Conservation (phyloP, 371 early-diverging fungal species). For the Mucor mucedo region DNA sequence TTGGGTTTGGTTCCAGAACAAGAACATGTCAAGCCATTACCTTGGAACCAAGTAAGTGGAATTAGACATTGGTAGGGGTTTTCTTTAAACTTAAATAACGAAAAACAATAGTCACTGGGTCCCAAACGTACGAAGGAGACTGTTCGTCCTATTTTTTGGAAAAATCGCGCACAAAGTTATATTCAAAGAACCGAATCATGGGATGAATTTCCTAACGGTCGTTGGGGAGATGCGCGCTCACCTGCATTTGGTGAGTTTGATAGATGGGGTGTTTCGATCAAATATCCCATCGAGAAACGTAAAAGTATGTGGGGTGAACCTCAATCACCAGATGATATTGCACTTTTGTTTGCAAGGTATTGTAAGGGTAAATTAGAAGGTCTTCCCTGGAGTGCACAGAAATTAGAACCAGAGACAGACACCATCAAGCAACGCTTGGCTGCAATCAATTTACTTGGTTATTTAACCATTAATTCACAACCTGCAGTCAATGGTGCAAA, state of each 20-base stretch:
- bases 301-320: constrained; percentile 86
- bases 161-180: constrained; percentile 91
- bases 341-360: constrained; percentile 80
- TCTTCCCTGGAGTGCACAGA: constrained; percentile 94
- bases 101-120: constrained; percentile 55
- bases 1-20: constrained; percentile 74
- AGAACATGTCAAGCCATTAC: constrained; percentile 86
- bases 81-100: neutral
- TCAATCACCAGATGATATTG: constrained; percentile 66
- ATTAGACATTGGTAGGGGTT: neutral
- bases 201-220: constrained; percentile 98
- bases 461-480: constrained; percentile 95
- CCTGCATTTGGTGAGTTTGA: constrained; percentile 94
- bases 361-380: constrained; percentile 76
- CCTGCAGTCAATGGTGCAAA: constrained; percentile 93
- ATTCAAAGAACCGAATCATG: constrained; percentile 92
- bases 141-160: constrained; percentile 98
- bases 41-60: constrained; percentile 86
- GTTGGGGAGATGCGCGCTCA: constrained; percentile 97
- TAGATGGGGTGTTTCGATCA: constrained; percentile 84
- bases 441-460: constrained; percentile 80
- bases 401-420: constrained; percentile 82
- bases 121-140: constrained; percentile 90
- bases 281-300: constrained; percentile 67
- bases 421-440: constrained; percentile 76